A percentile compares a stretch with the other conserved stretches of the same genome.
These are phyloP conservation scores for Exserohilum turcica DNA, from an alignment of 2,329 filamentous ascomycete species.

Conservation along the genomic window DNA sequence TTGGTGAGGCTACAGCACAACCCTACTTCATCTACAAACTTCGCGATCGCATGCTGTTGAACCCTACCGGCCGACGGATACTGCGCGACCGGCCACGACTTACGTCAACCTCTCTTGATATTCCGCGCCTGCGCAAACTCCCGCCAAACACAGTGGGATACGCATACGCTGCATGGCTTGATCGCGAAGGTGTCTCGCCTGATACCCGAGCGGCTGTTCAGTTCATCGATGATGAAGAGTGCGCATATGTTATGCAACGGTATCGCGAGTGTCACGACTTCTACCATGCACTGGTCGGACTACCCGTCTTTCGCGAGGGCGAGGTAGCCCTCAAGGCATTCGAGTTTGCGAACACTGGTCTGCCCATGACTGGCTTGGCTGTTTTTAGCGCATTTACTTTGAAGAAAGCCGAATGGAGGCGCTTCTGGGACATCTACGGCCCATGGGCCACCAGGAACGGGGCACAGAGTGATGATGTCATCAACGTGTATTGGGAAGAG, in stretches of 20 bases:
- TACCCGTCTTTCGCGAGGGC: conserved; percentile 91
- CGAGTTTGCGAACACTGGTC: conserved; percentile 90
- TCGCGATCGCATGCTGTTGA: conserved; percentile 85
- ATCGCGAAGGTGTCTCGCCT: conserved; percentile 88
- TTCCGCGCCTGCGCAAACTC: conserved; percentile 72
- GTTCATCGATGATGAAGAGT: conserved; percentile 94
- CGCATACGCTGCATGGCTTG: conserved; percentile 88
- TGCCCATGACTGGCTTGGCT: conserved; percentile 93
- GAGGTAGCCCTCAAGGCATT: conserved; percentile 98
- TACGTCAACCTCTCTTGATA: conserved; percentile 71
- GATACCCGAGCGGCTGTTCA: conserved; percentile 82
- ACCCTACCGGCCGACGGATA: conserved; percentile 85
- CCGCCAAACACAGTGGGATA: conserved; percentile 76
- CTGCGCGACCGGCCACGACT: conserved; percentile 88
- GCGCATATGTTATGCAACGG: conserved; percentile 97
- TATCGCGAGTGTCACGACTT: conserved; percentile 98
- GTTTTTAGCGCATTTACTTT: conserved; percentile 71
- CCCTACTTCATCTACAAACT: conserved; percentile 95
- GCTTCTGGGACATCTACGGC: conserved; percentile 76
- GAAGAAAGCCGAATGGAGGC: conserved; percentile 65
- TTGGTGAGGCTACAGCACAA: conserved; percentile 93
- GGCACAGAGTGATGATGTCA: conserved; percentile 73
- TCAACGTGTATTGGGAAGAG: conserved; percentile 99
- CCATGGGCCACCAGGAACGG: conserved; percentile 93
- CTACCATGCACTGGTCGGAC: conserved; percentile 89